Percentiles rank a stretch among this genome's conserved stretches.
These are phyloP conservation scores for Pythium coloratum DNA, from an alignment of 352 stramenopile genomes.

Conservation along the genomic window DNA sequence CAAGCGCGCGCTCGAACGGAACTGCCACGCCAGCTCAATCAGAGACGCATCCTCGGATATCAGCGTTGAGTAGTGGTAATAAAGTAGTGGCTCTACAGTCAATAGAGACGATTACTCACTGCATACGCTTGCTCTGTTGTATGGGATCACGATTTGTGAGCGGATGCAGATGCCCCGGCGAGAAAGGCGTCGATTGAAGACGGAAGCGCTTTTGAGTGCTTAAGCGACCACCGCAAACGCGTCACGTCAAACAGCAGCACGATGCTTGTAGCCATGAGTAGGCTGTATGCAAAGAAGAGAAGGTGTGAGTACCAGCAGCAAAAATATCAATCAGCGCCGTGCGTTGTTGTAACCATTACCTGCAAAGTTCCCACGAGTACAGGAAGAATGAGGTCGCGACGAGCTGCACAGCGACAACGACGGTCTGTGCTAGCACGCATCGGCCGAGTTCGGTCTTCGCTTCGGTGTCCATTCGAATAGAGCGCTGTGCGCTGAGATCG, in stretches of 20 bases:
- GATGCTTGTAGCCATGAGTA: conserved; percentile 16
- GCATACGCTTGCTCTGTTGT: neutral
- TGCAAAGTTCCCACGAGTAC: conserved; percentile 23
- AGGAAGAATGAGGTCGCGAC: conserved; percentile 7
- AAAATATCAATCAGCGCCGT: neutral
- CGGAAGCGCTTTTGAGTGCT: neutral
- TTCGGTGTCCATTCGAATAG: neutral
- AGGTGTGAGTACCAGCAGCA: neutral
- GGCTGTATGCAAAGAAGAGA: conserved; percentile 1
- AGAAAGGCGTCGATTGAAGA: neutral
- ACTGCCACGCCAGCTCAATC: neutral
- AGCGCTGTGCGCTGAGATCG: neutral
- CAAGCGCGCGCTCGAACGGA: conserved; percentile 28
- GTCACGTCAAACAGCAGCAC: conserved; percentile 10
- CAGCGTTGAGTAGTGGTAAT: no score
- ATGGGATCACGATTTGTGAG: neutral
- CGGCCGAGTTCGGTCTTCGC: neutral
- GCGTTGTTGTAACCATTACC: neutral
- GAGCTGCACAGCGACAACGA: conserved; percentile 9
- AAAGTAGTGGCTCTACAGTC: neutral
- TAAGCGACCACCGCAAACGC: neutral
- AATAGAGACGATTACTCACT: neutral
- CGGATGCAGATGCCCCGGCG: neutral
- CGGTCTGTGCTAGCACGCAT: conserved; percentile 7
- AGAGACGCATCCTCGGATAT: no score